A percentile compares a stretch with the other conserved stretches of the same genome.
phyloP scores from a whole-genome alignment of 345 rosid species.

The Eucalyptus tenuipes region DNA sequence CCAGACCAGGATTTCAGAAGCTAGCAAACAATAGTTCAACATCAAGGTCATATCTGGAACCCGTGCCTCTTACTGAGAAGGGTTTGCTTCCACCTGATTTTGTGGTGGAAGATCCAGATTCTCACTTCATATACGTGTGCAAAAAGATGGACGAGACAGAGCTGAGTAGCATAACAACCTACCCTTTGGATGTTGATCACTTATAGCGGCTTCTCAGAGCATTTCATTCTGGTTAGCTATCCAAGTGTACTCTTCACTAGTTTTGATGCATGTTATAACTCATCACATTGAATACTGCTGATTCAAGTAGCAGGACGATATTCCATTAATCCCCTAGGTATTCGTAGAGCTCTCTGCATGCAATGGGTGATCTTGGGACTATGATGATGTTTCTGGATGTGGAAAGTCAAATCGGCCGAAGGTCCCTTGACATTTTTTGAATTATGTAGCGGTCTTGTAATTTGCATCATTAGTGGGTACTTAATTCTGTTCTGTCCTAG shows the following conservation, averaged over 20 bases:
- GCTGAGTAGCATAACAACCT: slow-evolving; percentile 7
- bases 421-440: background rate
- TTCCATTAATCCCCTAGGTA: background rate
- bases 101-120: slow-evolving; percentile 82
- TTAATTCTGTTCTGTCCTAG: background rate
- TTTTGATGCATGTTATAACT: background rate
- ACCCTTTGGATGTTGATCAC: slow-evolving; percentile 27
- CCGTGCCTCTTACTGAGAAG: slow-evolving; percentile 48
- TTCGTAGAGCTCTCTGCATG: background rate
- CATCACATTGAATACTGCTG: background rate
- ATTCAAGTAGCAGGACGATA: background rate
- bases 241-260: background rate
- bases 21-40: slow-evolving; percentile 26
- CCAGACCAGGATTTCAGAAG: slow-evolving; percentile 71
- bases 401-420: background rate
- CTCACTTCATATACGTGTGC: slow-evolving; percentile 84
- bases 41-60: slow-evolving; percentile 41
- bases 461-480: background rate
- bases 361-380: background rate
- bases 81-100: slow-evolving; percentile 58
- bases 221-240: background rate
- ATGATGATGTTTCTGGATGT: background rate
- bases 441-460: background rate
- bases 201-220: background rate
- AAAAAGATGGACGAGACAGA: slow-evolving; percentile 33